A percentile compares a stretch with the other conserved stretches of the same genome.
Evolutionary conservation across 768 basidiomycete species (phyloP).

Genomic region (Gymnopilus dilepis): DNA sequence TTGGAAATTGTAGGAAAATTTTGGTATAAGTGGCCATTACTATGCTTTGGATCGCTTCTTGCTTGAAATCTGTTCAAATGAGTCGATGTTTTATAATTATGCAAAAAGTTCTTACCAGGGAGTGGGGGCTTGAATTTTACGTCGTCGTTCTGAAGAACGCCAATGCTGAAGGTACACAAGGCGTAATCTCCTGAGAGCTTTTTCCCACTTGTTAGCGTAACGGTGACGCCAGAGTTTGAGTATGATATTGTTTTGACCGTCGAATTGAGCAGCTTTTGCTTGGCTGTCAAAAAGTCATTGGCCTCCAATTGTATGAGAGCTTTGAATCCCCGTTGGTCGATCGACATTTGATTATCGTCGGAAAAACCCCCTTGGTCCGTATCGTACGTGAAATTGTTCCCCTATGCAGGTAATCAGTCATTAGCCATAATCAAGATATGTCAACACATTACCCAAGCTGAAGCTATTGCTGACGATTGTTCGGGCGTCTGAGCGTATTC

Average conservation of each 20-base stretch:
- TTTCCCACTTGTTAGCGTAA: constrained; percentile 50
- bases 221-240: constrained; percentile 47
- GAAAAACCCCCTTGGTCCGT: constrained; percentile 62
- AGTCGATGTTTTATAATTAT: not conserved
- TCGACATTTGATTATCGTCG: constrained; percentile 52
- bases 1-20: constrained; percentile 66
- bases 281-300: constrained; percentile 50
- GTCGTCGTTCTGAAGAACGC: constrained; percentile 70
- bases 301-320: constrained; percentile 63
- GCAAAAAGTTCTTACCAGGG: constrained; percentile 42
- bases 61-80: constrained; percentile 47
- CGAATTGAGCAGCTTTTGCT: constrained; percentile 54
- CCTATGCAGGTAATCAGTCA: constrained; percentile 37
- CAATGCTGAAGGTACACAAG: constrained; percentile 71
- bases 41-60: constrained; percentile 68
- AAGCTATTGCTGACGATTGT: constrained; percentile 66
- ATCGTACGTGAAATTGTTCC: constrained; percentile 66
- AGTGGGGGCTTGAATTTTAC: constrained; percentile 59
- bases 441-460: constrained; percentile 58
- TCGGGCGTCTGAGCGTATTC: constrained; percentile 68
- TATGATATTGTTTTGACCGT: constrained; percentile 55
- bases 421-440: not conserved
- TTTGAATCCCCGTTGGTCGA: constrained; percentile 70
- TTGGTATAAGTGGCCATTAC: constrained; percentile 73
- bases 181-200: constrained; percentile 59